Evolutionary conservation across 2,329 filamentous ascomycete genomes (phyloP), one percentile per base, ranked within the genome.

Genomic region (Westerdykella ornata): DNA sequence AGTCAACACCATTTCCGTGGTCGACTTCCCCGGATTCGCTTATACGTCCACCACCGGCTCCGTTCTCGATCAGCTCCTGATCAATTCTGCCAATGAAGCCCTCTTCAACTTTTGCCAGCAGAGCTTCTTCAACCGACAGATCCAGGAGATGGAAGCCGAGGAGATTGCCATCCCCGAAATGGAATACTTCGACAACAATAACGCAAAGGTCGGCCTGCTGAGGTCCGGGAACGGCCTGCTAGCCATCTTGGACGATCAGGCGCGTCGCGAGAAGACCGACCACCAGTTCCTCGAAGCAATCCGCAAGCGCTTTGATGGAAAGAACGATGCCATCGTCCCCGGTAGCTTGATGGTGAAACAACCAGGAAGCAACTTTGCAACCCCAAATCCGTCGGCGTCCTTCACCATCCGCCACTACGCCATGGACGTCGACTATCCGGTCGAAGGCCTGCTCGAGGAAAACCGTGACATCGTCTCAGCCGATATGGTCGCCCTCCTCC

Each of bases 141-240:
- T 89, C 0, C 90, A 97, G 48, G 80, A 94, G 69, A 75, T 98
- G 16, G 92, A 98, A 60, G 88, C 84, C 1, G 92, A 98, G 64
- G 92, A 98, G 62, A 87, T 98, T 28, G 81, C 76, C 22, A 87
- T 98, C 2, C 78, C 89, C 2, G 83, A 89, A 1, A 96, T 90
- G 0, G 95, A 88, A 69, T 98, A 97, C 67, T 98, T 96, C 55
- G 92, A 98, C 67, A 98, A 97, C 66, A 88, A 86, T 0, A 92
- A 97, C 63, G 88, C 90, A 8, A 88, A 96, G 46, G 88, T 85
- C 57, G 90, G 88, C 11, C 75, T 98, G 22, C 72, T 98, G 41
- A 98, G 97, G 70, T 76, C 87, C 42, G 88, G 89, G 18, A 97
- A 97, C 57, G 92, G 92, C 34, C 73, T 98, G 30, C 74, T 98